Conservation (phyloP, 306 rosid genomes). For the Gynostemma pentaphyllum region DNA sequence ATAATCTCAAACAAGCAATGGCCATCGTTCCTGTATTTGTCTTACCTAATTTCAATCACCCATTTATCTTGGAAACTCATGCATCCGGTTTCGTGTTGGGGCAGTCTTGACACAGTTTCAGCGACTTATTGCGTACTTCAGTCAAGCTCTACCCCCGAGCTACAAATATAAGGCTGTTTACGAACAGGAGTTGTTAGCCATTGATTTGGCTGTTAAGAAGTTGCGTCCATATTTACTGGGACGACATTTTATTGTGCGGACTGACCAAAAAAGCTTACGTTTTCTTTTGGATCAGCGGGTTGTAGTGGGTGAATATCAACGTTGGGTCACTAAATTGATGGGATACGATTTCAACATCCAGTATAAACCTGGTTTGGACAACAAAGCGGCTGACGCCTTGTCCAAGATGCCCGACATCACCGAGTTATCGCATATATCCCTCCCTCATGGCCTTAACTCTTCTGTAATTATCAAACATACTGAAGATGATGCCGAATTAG, state of each 20-base stretch:
- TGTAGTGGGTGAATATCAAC: not conserved
- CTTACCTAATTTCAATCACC: not conserved
- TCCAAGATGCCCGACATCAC: too few species aligned
- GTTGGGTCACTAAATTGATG: not conserved
- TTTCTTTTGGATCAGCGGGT: not conserved
- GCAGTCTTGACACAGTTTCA: not conserved
- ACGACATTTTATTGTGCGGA: not conserved
- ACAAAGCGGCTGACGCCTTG: not conserved
- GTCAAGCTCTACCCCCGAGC: not conserved
- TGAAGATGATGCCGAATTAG: too few species aligned
- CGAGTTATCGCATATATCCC: too few species aligned
- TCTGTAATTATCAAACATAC: too few species aligned
- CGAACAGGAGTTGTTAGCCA: not conserved
- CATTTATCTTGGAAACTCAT: not conserved
- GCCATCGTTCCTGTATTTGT: not conserved
- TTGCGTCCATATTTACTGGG: not conserved
- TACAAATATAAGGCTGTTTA: not conserved
- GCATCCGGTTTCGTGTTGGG: not conserved
- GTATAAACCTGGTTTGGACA: too few species aligned
- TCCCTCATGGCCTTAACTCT: too few species aligned
- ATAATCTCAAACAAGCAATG: not conserved
- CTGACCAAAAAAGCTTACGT: not conserved
- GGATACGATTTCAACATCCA: too few species aligned
- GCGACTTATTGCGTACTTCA: not conserved
- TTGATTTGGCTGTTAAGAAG: too few species aligned